A percentile compares a stretch with the other conserved stretches of the same genome.
phyloP scores from a whole-genome alignment of 768 basidiomycete species.

The Termitomyces sp. region DNA sequence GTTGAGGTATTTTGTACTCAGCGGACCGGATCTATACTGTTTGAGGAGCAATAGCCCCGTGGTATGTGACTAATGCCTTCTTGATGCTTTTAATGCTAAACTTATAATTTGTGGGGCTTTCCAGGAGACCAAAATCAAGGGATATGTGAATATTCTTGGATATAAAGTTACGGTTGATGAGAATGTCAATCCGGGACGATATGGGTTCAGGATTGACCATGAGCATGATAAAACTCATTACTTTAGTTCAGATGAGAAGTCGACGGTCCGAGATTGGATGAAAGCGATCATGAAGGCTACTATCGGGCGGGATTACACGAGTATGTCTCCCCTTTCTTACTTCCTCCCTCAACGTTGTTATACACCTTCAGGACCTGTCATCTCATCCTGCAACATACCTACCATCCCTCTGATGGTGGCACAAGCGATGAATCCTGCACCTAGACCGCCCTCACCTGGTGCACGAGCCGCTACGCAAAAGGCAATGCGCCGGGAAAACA shows the following conservation, averaged over 20 bases:
- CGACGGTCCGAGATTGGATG: slow-evolving; percentile 94
- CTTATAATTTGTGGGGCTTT: slow-evolving; percentile 1
- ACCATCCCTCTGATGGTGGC: slow-evolving; percentile 94
- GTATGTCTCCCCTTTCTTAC: slow-evolving; percentile 38
- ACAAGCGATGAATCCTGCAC: slow-evolving; percentile 94
- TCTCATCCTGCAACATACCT: slow-evolving; percentile 94
- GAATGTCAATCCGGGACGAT: slow-evolving; percentile 85
- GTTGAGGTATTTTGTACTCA: slow-evolving; percentile 83
- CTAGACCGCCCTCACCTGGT: slow-evolving; percentile 88
- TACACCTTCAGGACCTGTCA: slow-evolving; percentile 67
- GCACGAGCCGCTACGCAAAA: slow-evolving; percentile 86
- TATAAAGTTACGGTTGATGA: slow-evolving; percentile 94
- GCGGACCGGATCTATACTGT: slow-evolving; percentile 88
- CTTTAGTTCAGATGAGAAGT: slow-evolving; percentile 90
- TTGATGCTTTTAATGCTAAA: neutral
- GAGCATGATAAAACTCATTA: slow-evolving; percentile 81
- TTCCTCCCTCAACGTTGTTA: slow-evolving; percentile 7
- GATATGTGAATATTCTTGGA: slow-evolving; percentile 87
- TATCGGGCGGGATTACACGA: slow-evolving; percentile 88
- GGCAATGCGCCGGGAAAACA: slow-evolving; percentile 80
- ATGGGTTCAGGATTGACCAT: slow-evolving; percentile 93
- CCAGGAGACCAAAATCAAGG: slow-evolving; percentile 95
- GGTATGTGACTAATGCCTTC: slow-evolving; percentile 27
- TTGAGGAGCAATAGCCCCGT: slow-evolving; percentile 68
- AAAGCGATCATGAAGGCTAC: slow-evolving; percentile 99